A percentile compares a stretch with the other conserved stretches of the same genome.
These are phyloP conservation scores for Chaetomiaceae sp. DNA, from an alignment of 2,329 filamentous ascomycete species.

Conservation along the genomic window DNA sequence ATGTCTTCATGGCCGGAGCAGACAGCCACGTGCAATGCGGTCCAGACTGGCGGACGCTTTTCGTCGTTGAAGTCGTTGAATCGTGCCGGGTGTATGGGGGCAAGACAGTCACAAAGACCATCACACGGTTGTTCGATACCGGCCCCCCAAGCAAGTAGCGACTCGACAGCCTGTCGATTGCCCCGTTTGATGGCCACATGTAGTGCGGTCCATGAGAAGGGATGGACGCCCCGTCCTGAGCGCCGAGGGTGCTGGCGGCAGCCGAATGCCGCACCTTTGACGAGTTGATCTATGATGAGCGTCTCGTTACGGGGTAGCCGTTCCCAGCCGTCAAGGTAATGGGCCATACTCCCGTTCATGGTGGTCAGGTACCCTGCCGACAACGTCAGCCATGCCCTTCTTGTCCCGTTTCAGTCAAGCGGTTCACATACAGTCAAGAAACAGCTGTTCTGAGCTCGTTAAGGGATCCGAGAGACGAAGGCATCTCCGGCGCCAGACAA, in stretches of 20 bases:
- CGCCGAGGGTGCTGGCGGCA: background rate
- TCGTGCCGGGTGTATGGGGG: background rate
- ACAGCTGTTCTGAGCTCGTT: no score
- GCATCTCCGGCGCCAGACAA: background rate
- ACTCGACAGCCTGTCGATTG: background rate
- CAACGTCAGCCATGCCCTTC: background rate
- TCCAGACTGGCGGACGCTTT: background rate
- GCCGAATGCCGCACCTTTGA: background rate
- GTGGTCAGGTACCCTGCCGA: background rate
- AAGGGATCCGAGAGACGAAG: background rate
- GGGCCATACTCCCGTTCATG: background rate
- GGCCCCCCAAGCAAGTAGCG: background rate
- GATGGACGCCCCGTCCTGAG: background rate
- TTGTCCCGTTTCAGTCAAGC: no score
- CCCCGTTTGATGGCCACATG: background rate
- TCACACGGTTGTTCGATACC: background rate
- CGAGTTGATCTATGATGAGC: background rate
- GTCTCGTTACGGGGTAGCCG: background rate
- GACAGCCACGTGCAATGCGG: background rate
- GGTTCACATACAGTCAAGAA: background rate
- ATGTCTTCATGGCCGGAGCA: background rate
- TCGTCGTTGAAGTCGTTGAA: background rate
- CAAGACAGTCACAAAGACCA: constrained; percentile 4
- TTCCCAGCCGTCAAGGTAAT: background rate
- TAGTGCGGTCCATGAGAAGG: constrained; percentile 3